Percentiles rank a stretch among this genome's conserved stretches.
Conservation (phyloP, 768 basidiomycete genomes). For the Panaeolus cyanescens region DNA sequence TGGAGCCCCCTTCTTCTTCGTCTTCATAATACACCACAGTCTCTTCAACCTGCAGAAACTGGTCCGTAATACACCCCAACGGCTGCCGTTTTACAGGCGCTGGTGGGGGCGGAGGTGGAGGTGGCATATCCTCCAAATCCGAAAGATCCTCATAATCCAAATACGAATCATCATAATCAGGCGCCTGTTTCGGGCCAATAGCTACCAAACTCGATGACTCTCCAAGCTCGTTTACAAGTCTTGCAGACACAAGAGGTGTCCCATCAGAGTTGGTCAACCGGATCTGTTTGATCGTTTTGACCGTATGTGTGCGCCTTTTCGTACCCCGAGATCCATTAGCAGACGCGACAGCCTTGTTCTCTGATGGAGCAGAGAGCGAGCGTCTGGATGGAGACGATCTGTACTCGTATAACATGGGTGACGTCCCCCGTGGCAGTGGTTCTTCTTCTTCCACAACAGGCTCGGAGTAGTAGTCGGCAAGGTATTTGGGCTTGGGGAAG, state of each 20-base stretch:
- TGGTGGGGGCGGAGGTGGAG: not conserved
- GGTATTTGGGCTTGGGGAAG: not conserved
- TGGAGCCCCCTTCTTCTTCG: no score
- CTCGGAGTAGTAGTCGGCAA: not conserved
- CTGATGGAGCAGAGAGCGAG: not conserved
- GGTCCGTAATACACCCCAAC: not conserved
- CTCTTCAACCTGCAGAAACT: not conserved
- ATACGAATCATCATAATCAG: not conserved
- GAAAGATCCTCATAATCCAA: not conserved
- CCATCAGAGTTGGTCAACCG: not conserved
- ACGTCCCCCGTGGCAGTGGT: not conserved
- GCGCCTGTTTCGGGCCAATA: not conserved
- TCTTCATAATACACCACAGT: no score
- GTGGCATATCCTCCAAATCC: not conserved
- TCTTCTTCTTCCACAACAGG: no score
- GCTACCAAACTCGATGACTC: not conserved
- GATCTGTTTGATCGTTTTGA: not conserved
- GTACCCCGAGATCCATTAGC: no score
- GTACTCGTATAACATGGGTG: not conserved
- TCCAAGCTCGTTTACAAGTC: not conserved
- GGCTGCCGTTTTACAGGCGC: not conserved
- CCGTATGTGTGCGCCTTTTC: not conserved
- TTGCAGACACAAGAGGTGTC: not conserved
- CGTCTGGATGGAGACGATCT: not conserved
- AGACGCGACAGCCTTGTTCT: no score